phyloP scores from a whole-genome alignment of 345 rosid species.

The Rhizophora apiculata region DNA sequence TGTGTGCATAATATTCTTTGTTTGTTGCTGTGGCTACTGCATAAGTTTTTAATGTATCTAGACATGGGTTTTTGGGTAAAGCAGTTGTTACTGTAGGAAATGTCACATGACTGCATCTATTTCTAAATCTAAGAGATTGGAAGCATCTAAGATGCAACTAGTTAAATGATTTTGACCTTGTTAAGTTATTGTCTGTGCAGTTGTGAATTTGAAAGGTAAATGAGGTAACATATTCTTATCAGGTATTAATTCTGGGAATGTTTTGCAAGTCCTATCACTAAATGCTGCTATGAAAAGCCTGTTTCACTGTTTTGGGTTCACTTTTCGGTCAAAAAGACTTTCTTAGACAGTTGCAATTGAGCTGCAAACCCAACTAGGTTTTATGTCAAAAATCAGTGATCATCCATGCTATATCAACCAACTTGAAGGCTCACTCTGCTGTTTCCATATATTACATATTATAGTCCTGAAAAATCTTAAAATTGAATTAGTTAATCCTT shows the following conservation, averaged over 20 bases:
- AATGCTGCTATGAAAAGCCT: background rate
- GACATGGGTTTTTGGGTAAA: background rate
- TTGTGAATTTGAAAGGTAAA: background rate
- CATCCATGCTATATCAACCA: background rate
- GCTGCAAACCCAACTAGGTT: too few species aligned
- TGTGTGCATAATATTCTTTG: too few species aligned
- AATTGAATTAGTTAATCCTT: background rate
- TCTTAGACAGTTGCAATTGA: too few species aligned
- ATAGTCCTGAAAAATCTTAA: background rate
- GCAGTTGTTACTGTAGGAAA: background rate
- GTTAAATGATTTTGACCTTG: background rate
- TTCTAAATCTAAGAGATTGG: too few species aligned
- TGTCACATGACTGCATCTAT: background rate
- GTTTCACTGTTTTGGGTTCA: too few species aligned
- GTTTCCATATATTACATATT: background rate
- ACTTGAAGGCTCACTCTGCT: background rate
- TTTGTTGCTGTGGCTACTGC: background rate
- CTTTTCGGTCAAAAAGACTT: too few species aligned
- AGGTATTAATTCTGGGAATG: background rate
- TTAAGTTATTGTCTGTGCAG: background rate
- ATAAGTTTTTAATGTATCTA: background rate
- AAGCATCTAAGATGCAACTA: too few species aligned
- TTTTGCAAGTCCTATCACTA: background rate
- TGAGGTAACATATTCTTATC: background rate
- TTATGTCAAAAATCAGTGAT: too few species aligned